phyloP scores from a whole-genome alignment of 2,329 filamentous ascomycete genomes.

The Colletotrichum lindemuthianum region DNA sequence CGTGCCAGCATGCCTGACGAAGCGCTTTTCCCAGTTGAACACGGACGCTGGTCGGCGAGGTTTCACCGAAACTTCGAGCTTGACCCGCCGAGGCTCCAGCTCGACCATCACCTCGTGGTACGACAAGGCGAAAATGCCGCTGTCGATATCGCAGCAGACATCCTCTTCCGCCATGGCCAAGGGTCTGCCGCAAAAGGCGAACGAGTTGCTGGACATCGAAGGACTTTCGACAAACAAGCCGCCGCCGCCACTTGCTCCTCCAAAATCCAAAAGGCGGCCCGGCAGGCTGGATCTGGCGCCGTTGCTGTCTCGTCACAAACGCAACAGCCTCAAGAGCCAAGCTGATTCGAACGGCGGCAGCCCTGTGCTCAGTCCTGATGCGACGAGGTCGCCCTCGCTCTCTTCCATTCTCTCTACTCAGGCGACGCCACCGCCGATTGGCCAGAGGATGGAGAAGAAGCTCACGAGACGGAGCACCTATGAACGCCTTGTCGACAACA shows the following conservation, averaged over 20 bases:
- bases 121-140: slow-evolving; percentile 64
- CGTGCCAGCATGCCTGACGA: slow-evolving; percentile 47
- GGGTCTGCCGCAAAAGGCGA: slow-evolving; percentile 60
- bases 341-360: slow-evolving; percentile 1
- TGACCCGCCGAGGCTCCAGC: slow-evolving; percentile 61
- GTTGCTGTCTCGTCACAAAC: slow-evolving; percentile 49
- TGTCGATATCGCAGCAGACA: slow-evolving; percentile 68
- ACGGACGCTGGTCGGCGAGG: slow-evolving; percentile 26
- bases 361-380: slow-evolving; percentile 47
- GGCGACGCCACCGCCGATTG: slow-evolving; percentile 40
- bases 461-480: slow-evolving; percentile 49
- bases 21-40: slow-evolving; percentile 30
- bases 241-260: slow-evolving; percentile 32
- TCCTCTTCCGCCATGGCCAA: slow-evolving; percentile 68
- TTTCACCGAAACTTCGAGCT: slow-evolving; percentile 53
- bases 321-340: slow-evolving; percentile 38
- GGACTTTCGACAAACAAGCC: slow-evolving; percentile 39
- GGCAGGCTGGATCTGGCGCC: slow-evolving; percentile 60
- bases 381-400: slow-evolving; percentile 55
- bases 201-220: slow-evolving; percentile 58
- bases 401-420: slow-evolving; percentile 49
- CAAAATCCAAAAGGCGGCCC: slow-evolving; percentile 58
- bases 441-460: slow-evolving; percentile 41
- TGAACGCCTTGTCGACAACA: slow-evolving; percentile 39
- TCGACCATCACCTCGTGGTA: slow-evolving; percentile 68